Evolutionary conservation across 495 filamentous ascomycete species (phyloP).

Genomic region (Penicillium salamii): DNA sequence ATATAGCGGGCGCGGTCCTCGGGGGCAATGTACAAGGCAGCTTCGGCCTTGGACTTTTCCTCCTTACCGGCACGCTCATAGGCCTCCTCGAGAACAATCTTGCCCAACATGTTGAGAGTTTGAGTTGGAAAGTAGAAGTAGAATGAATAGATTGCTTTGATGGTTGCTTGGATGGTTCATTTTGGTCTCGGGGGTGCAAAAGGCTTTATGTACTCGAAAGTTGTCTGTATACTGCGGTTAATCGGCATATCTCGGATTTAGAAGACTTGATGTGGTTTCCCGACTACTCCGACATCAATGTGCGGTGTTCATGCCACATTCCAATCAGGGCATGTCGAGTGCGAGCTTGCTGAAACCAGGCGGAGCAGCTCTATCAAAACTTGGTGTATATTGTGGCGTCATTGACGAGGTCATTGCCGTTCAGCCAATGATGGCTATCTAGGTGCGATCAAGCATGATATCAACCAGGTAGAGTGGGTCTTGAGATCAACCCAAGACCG

Average conservation of each 20-base stretch:
- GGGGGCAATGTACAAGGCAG: slow-evolving; percentile 18
- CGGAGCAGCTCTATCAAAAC: not conserved
- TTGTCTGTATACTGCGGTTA: not conserved
- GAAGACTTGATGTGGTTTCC: not conserved
- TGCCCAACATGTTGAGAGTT: slow-evolving; percentile 29
- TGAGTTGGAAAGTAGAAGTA: not conserved
- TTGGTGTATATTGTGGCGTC: not conserved
- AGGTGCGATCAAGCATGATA: not conserved
- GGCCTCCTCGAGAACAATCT: slow-evolving; percentile 36
- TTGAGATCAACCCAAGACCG: not conserved
- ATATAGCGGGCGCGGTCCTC: slow-evolving; percentile 17
- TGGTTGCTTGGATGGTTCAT: not conserved
- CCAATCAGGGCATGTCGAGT: not conserved
- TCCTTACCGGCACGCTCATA: slow-evolving; percentile 24
- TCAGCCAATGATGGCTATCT: not conserved
- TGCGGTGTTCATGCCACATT: not conserved
- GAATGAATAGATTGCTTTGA: not conserved
- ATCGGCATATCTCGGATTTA: not conserved
- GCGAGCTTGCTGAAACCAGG: not conserved
- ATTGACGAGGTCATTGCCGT: not conserved
- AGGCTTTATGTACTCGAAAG: not conserved
- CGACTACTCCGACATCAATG: not conserved
- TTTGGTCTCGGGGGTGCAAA: not conserved
- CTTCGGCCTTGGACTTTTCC: slow-evolving; percentile 23
- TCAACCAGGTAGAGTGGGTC: not conserved